Evolutionary conservation across 208 protist genomes (phyloP).

Genomic region (Crithidia sp.): DNA sequence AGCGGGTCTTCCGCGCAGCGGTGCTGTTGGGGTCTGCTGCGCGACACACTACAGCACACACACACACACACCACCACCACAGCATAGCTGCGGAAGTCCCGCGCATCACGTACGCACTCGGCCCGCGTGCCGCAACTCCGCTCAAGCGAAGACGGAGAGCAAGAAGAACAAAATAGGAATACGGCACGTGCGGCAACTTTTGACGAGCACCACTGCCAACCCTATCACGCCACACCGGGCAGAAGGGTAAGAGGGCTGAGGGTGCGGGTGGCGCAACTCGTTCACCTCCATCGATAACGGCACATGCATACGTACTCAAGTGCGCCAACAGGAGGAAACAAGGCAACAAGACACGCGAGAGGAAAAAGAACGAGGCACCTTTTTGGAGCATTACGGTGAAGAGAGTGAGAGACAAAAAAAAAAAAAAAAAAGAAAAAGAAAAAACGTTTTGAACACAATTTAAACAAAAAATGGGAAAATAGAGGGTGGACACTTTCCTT

Average conservation of each 20-base stretch:
- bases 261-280: not conserved
- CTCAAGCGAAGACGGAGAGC: not conserved
- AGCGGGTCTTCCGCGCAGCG: too few relatives aligned
- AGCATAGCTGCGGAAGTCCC: not conserved
- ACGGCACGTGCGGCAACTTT: slow-evolving; percentile 9
- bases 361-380: not conserved
- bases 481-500: not conserved
- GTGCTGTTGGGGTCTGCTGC: too few relatives aligned
- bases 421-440: not conserved
- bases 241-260: not conserved
- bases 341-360: not conserved
- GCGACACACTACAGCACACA: not conserved
- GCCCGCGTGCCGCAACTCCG: not conserved
- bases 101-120: not conserved
- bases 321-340: slow-evolving; percentile 9
- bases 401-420: not conserved
- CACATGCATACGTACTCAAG: not conserved
- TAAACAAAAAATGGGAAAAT: not conserved
- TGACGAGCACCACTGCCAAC: not conserved
- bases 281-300: not conserved
- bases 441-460: slow-evolving; percentile 6
- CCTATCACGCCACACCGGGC: not conserved
- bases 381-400: too few relatives aligned
- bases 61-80: not conserved
- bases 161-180: not conserved